phyloP scores from a whole-genome alignment of 2,329 filamentous ascomycete genomes.

The Mycosphaerelloides madeirae region DNA sequence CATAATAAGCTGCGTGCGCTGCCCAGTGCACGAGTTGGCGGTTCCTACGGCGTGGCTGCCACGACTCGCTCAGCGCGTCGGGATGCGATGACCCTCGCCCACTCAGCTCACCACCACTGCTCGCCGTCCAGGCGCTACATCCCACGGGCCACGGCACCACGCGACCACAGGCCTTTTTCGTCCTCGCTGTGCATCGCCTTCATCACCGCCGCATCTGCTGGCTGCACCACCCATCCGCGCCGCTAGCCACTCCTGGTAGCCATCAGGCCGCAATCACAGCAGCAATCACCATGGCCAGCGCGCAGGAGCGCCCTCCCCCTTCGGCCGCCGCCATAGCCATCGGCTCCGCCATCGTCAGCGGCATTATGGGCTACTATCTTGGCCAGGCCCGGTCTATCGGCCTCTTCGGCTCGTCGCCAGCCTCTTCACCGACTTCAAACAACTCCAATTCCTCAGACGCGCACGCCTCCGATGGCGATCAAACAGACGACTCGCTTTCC shows the following conservation, averaged over 20 bases:
- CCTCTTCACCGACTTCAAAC: conserved; percentile 17
- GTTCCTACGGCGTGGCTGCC: conserved; percentile 7
- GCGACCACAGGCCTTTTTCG: too few relatives aligned
- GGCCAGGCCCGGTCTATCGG: conserved; percentile 66
- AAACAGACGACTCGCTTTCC: conserved; percentile 26
- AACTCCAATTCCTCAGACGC: not conserved
- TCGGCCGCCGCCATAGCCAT: conserved; percentile 60
- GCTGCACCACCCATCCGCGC: not conserved
- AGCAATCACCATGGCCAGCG: conserved; percentile 26
- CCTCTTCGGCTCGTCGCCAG: conserved; percentile 57
- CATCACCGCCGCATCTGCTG: not conserved
- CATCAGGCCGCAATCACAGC: not conserved
- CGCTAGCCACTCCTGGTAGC: not conserved
- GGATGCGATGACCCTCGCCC: conserved; percentile 30
- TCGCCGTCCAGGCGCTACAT: too few relatives aligned
- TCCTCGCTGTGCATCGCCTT: too few relatives aligned
- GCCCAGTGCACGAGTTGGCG: conserved; percentile 17
- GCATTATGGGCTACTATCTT: conserved; percentile 71
- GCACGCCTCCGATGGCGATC: conserved; percentile 29
- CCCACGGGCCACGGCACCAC: too few relatives aligned
- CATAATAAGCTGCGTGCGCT: not conserved
- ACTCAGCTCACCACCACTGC: not conserved
- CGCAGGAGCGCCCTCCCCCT: conserved; percentile 38
- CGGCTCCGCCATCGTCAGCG: conserved; percentile 67
- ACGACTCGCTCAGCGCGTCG: not conserved